A percentile compares a stretch with the other conserved stretches of the same genome.
Conservation (phyloP, 805 yeast genomes). For the Yarrowia deformans region DNA sequence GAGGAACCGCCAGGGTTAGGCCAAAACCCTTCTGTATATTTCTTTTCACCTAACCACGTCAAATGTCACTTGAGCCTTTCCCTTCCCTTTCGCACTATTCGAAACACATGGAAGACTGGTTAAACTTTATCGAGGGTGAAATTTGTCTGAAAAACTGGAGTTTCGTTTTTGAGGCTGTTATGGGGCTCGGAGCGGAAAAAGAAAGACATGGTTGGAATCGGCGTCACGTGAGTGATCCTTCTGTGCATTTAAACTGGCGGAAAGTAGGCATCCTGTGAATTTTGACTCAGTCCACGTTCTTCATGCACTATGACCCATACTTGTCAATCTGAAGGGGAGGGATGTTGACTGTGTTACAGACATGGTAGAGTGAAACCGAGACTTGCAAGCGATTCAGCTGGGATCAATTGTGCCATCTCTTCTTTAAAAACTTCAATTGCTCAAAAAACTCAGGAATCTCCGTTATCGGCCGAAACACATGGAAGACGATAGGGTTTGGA, state of each 20-base stretch:
- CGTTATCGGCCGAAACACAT: constrained; percentile 30
- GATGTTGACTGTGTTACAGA: background rate
- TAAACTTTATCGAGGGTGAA: constrained; percentile 13
- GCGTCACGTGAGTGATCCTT: background rate
- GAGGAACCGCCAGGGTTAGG: background rate
- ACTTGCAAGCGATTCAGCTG: too few species aligned
- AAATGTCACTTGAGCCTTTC: too few species aligned
- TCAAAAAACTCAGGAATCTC: background rate
- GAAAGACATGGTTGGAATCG: background rate
- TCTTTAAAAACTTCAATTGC: background rate
- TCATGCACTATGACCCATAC: constrained; percentile 35
- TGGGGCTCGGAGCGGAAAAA: background rate
- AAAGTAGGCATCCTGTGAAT: background rate
- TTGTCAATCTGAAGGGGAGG: background rate
- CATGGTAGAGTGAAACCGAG: background rate
- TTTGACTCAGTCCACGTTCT: constrained; percentile 16
- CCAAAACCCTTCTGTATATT: background rate
- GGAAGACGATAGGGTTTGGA: constrained; percentile 25
- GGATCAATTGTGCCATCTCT: too few species aligned
- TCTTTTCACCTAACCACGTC: background rate
- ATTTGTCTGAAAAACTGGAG: background rate
- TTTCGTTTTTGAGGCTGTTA: background rate
- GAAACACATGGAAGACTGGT: constrained; percentile 20
- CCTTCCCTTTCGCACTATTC: background rate
- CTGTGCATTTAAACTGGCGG: too few species aligned